Evolutionary conservation across 495 filamentous ascomycete species (phyloP), one percentile per base, ranked within the genome.

Genomic region (Staphylotrichum longicolle): DNA sequence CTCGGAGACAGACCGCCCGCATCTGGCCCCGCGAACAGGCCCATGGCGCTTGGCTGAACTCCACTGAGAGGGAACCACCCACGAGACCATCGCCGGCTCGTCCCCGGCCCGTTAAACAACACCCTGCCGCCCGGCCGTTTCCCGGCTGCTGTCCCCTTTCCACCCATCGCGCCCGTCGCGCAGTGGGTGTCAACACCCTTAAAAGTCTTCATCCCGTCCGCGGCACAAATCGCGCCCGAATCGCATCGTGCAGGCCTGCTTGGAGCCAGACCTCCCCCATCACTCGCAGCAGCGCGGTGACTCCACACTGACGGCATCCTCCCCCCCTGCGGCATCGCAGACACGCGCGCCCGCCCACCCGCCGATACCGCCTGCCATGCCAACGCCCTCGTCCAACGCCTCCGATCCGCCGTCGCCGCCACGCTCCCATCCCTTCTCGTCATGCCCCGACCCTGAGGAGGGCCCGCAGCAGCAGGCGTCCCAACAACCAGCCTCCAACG

Each of bases 301-400:
- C 27, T 30, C 7, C 44, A 61, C 33, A 30, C 20, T 27, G 20
- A 27, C 20, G 20, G 20, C 20, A 27, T 27, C 20, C 20, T 11
- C 37, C 46, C 50, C 8, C n/a, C 27, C n/a, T 30, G 39, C 50
- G 35, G 14, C 20, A 15, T 37, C 12, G 39, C 47, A 55, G 61
- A 41, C 4, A 15, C 41, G 27, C n/a, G 15, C 37, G 44, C 35
- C 14, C 55, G 3, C 33, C 55, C 47, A 10, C 27, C 34, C 49
- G 41, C 54, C 47, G 37, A 48, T 46, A 33, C 52, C 37, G 39
- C 37, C 39, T 42, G 52, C 7, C 63, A 84, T 84, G 82, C 82
- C 82, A 64, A 82, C 79, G 42, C 79, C 80, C 15, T 80, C 80
- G 8, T 77, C 70, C 61, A 74, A 74, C 68, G 60, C 67, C 54